Evolutionary conservation across 2,329 filamentous ascomycete species (phyloP), one percentile per base, ranked within the genome.

Genomic region (Arthrocladium fulminans): DNA sequence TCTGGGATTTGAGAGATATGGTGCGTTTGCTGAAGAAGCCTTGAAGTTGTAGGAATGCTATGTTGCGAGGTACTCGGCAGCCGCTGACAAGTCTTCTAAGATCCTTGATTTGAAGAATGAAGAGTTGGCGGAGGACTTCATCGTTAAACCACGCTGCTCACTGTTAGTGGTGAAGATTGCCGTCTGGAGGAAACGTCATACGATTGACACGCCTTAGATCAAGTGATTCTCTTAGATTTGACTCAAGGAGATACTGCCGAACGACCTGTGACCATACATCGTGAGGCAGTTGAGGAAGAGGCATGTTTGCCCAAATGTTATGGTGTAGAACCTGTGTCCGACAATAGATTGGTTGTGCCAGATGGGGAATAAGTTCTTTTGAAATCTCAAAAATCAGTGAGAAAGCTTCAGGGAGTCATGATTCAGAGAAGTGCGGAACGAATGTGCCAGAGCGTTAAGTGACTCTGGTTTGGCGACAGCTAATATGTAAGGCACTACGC

Each of bases 31-130:
- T 38, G 23, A 47, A 39, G 23, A 47, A 47, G 12, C 44, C 34
- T 39, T 47, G 44, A 19, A 47, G 44, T 8, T 47, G 34, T 3
- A 47, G 44, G 25, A 38, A 27, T 13, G 32, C 44, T 20, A 47
- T 27, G 13, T 47, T 19, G 23, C 24, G 32, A 38, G 44, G 44
- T 6, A 47, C 34, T 29, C 44, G 20, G 13, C 23, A 25, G 19
- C 29, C 23, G 13, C 32, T 13, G 2, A 47, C 32, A 20, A 22
- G 10, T 19, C 23, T 32, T 38, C 34, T n/a, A 3, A 47, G 22
- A 35, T 39, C 34, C 19, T 39, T 47, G 30, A 47, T 47, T 17
- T 34, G 29, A n/a, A 47, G 10, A n/a, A 47, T 24, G 20, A 47
- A 47, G n/a, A 47, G 34, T 12, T 19, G 15, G 4, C 44, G 34